These are phyloP conservation scores for Kitagawia praeruptora DNA, from an alignment of 129 eudicot genomes.

Conservation along the genomic window DNA sequence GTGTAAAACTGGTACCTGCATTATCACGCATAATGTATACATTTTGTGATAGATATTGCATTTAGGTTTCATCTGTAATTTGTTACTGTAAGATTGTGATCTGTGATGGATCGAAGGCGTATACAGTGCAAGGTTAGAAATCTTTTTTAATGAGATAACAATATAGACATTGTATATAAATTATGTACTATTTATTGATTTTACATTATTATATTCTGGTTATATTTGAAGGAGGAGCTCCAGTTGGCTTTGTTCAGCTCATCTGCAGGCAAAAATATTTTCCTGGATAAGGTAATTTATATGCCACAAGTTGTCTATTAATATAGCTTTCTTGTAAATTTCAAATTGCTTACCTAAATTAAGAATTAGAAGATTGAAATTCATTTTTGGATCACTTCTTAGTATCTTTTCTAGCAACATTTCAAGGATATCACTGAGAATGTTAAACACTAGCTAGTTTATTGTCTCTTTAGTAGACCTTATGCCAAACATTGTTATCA, in stretches of 20 bases:
- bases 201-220: conserved; percentile 2
- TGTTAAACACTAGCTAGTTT: not conserved
- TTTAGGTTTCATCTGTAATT: no score
- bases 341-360: not conserved
- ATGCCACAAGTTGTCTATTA: conserved; percentile 2
- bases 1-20: not conserved
- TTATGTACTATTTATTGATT: not conserved
- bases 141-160: not conserved
- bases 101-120: not conserved
- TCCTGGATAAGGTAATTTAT: conserved; percentile 39
- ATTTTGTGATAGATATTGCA: not conserved
- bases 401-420: not conserved
- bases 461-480: not conserved
- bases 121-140: not conserved
- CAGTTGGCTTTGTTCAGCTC: conserved; percentile 42
- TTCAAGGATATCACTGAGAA: not conserved
- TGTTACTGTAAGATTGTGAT: no score
- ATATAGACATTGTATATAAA: not conserved
- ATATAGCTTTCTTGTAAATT: not conserved
- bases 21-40: not conserved
- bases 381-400: not conserved
- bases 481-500: not conserved
- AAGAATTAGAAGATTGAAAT: not conserved
- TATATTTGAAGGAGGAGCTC: conserved; percentile 38
- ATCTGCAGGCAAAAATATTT: conserved; percentile 36